Percentiles rank a stretch among this genome's conserved stretches.
Conservation (phyloP, 768 basidiomycete genomes). For the Phylloporus rhodoxanthus region DNA sequence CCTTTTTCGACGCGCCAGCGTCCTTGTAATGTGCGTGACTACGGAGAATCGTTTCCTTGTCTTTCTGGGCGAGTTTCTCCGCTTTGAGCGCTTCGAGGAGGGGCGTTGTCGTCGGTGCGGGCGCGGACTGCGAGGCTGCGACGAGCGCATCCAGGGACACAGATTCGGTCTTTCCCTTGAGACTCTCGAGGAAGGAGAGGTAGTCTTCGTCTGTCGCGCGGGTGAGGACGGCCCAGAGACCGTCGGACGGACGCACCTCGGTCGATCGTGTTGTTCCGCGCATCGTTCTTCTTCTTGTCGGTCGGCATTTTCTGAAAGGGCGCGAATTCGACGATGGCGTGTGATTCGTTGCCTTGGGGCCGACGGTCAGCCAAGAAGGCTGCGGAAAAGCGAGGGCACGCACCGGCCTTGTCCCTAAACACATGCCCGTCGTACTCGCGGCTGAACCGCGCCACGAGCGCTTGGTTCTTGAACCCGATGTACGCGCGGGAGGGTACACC, state of each 20-base stretch:
- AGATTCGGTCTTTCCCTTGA: conserved; percentile 56
- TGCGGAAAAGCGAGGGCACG: background rate
- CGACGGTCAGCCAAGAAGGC: too few species aligned
- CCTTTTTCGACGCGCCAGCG: conserved; percentile 31
- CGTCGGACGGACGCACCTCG: conserved; percentile 31
- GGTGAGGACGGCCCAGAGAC: background rate
- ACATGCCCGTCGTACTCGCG: conserved; percentile 86
- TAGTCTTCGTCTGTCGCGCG: conserved; percentile 66
- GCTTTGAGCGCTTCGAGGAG: conserved; percentile 90
- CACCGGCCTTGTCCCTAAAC: conserved; percentile 89
- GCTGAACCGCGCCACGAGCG: conserved; percentile 67
- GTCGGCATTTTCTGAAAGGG: conserved; percentile 83
- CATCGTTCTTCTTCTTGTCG: conserved; percentile 72
- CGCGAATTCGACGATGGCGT: conserved; percentile 90
- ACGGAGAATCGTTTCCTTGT: conserved; percentile 65
- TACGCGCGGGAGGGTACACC: conserved; percentile 85
- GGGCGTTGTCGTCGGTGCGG: conserved; percentile 77
- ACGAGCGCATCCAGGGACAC: conserved; percentile 64
- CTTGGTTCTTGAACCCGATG: conserved; percentile 78
- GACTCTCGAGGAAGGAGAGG: conserved; percentile 70
- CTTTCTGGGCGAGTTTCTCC: conserved; percentile 58
- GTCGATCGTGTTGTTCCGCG: conserved; percentile 82
- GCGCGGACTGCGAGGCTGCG: conserved; percentile 53
- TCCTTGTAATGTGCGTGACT: conserved; percentile 73
- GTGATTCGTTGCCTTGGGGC: conserved; percentile 64